Base-by-base conservation (phyloP, 2,329 filamentous ascomycete species). In the Fonsecaea pedrosoi region DNA sequence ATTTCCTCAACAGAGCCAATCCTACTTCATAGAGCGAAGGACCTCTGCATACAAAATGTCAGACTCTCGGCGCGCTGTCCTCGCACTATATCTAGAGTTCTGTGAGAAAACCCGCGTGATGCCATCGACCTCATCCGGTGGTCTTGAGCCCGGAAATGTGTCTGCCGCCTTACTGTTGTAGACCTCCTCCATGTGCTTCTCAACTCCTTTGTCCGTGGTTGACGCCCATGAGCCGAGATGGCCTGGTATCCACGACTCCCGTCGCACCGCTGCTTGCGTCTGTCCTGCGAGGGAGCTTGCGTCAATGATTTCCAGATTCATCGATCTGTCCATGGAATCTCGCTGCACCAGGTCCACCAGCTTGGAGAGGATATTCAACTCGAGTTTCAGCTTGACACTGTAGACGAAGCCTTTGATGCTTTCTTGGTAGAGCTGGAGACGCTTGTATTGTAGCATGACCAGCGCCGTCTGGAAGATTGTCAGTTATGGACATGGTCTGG, bases 1-100 rank as follows among this genome's bases (percentile, higher is more conserved):
- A 32, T 54, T 98, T 97, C 86, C 97, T 97, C 73, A 94, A 94
- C 82, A 98, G 96, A 79, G 96, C 92, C 71, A 87, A 88, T 84
- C 92, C 95, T 76, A 87, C 80, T 76, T 87, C 87, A 78, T 97
- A 89, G 55, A 97, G 78, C 58, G 65, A 25, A 67, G 65, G 2
- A 59, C 48, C 7, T 67, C 65, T 40, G 65, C 65, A 48, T 67
- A 67, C 55, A 63, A 54, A n/a, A 64, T 42, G 54, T 67, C 65
- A 13, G 65, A 55, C 40, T 50, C 61, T 55, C 55, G 54, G n/a
- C 55, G 53, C 9, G 40, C 35, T 13, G 61, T 64, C 50, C 54
- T 55, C 32, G 32, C 34, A 21, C 38, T 57, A 10, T 18, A 48
- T 12, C 18, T 59, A 4, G 65, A 55, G 15, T 58, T 21, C 15